A percentile compares a stretch with the other conserved stretches of the same genome.
Conservation (phyloP, 2,329 filamentous ascomycete species). For the Periconia macrospinosa region DNA sequence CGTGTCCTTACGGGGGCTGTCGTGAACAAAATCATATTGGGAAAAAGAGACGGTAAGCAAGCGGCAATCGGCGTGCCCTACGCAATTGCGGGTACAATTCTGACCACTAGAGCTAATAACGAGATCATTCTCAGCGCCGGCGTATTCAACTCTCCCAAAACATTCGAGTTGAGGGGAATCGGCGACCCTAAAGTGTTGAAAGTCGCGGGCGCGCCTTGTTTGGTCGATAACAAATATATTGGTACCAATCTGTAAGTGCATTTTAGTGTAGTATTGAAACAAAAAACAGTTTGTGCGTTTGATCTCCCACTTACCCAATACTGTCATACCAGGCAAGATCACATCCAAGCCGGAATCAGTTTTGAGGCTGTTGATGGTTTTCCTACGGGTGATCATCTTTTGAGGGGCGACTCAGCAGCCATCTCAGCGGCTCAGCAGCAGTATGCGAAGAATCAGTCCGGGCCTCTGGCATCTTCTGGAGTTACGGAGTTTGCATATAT, state of each 20-base stretch:
- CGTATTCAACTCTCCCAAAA: slow-evolving; percentile 36
- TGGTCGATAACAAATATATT: slow-evolving; percentile 14
- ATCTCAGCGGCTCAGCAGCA: slow-evolving; percentile 7
- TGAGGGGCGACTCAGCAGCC: slow-evolving; percentile 5
- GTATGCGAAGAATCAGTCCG: slow-evolving; percentile 6
- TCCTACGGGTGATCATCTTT: slow-evolving; percentile 8
- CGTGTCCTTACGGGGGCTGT: not conserved
- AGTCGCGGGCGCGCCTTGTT: slow-evolving; percentile 5
- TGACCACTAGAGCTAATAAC: slow-evolving; percentile 1
- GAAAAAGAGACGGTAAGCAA: not conserved
- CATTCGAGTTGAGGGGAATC: slow-evolving; percentile 63
- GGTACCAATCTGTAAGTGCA: slow-evolving; percentile 20
- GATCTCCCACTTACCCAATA: too few relatives aligned
- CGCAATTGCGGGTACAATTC: not conserved
- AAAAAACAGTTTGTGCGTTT: too few relatives aligned
- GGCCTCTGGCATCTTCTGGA: slow-evolving; percentile 6
- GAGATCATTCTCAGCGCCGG: slow-evolving; percentile 37
- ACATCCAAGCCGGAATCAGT: slow-evolving; percentile 9
- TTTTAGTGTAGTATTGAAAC: too few relatives aligned
- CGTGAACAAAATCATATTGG: slow-evolving; percentile 1
- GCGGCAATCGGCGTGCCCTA: not conserved
- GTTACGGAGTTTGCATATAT: slow-evolving; percentile 11
- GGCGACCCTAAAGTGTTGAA: slow-evolving; percentile 39
- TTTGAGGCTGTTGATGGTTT: slow-evolving; percentile 15
- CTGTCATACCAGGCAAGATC: too few relatives aligned